Base-by-base conservation (phyloP, 1,284 basidiomycete genomes). In the Flammula alnicola region DNA sequence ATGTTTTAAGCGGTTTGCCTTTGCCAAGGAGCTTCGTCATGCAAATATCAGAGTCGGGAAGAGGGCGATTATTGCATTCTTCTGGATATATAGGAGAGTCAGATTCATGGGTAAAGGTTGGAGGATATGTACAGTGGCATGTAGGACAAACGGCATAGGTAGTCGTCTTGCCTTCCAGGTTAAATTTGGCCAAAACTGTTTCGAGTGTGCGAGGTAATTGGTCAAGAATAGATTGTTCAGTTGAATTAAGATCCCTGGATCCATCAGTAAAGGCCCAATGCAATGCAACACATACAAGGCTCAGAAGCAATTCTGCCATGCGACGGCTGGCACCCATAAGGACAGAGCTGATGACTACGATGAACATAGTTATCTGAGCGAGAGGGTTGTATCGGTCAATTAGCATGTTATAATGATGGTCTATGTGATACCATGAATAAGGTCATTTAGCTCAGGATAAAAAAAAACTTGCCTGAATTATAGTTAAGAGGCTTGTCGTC, bases 111-210 rank as follows among this genome's bases (percentile, higher is more conserved):
- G n/a, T 11, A 11, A 44, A 54, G 10, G 22, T 40, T 7, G 54
- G 54, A 16, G 44, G 23, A 27, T 60, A 54, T 8, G 52, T 59
- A 33, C 22, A 58, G 22, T 53, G 49, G 25, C 60, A 63, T 10
- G 44, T 32, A 1, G 56, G 57, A 39, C 62, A 63, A 10, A 47
- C 43, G 4, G 60, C 59, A 32, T 50, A 59, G 10, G 52, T 42
- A n/a, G 44, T 53, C 6, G 49, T 52, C 16, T 48, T 22, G 14
- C 54, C 52, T 22, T 57, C 55, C 5, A 58, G 48, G n/a, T 47
- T 47, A 44, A 63, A 56, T 23, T 46, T 47, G 4, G 26, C 22
- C n/a, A 55, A 4, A 10, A 40, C 49, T 7, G 52, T 42, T 14
- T 55, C 43, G 25, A 57, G 20, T 4, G 47, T 54, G 2, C 25